Evolutionary conservation across 2,329 filamentous ascomycete genomes (phyloP).

Genomic region (Erysiphe pulchra): DNA sequence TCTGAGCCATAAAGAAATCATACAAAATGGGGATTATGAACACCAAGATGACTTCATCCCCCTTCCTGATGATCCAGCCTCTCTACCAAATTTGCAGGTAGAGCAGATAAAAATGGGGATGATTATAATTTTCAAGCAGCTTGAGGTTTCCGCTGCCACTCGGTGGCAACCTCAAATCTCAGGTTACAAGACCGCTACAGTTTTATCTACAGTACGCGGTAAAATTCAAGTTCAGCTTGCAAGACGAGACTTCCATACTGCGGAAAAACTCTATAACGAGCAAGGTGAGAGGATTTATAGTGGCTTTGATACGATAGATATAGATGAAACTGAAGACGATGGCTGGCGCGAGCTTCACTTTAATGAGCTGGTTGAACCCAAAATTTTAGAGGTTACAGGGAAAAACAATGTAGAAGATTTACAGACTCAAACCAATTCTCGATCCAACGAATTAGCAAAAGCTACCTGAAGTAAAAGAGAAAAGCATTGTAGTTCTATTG

Average conservation of each 20-base stretch:
- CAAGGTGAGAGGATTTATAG: slow-evolving; percentile 50
- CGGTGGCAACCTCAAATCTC: slow-evolving; percentile 39
- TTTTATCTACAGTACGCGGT: slow-evolving; percentile 26
- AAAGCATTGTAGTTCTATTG: too few species aligned
- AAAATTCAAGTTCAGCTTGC: slow-evolving; percentile 39
- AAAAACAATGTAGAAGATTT: too few species aligned
- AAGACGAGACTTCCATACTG: slow-evolving; percentile 34
- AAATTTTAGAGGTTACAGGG: slow-evolving; percentile 21
- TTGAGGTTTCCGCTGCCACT: slow-evolving; percentile 32
- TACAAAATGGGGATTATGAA: slow-evolving; percentile 5
- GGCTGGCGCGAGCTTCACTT: slow-evolving; percentile 35
- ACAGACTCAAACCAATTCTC: too few species aligned
- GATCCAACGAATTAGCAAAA: too few species aligned
- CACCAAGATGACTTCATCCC: slow-evolving; percentile 30
- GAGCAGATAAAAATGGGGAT: slow-evolving; percentile 28
- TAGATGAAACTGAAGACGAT: slow-evolving; percentile 28
- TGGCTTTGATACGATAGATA: slow-evolving; percentile 50
- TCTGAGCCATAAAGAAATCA: slow-evolving; percentile 12
- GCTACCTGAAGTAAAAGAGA: too few species aligned
- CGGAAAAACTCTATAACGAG: slow-evolving; percentile 33
- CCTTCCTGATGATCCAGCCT: slow-evolving; percentile 29
- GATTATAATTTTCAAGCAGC: slow-evolving; percentile 42
- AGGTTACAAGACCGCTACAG: slow-evolving; percentile 36
- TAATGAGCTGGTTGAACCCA: slow-evolving; percentile 39
- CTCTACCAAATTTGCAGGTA: slow-evolving; percentile 23